Percentiles rank a stretch among this genome's conserved stretches.
Evolutionary conservation across 345 rosid species (phyloP).

Genomic region (Gossypium ekmanianum): DNA sequence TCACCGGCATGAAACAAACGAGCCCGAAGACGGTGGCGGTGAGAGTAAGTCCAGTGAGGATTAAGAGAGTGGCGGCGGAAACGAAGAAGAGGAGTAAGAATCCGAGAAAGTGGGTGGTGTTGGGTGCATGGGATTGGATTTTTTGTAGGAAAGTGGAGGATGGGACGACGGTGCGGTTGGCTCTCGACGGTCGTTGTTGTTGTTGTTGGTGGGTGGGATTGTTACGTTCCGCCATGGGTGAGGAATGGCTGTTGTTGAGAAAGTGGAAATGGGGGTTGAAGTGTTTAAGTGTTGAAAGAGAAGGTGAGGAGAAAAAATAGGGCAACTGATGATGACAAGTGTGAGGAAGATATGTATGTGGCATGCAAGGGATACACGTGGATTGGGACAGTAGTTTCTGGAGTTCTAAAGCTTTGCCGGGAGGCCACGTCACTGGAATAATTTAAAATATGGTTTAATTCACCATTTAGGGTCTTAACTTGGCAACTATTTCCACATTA

Average conservation of each 20-base stretch:
- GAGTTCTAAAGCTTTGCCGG: not conserved
- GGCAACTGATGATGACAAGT: constrained; percentile 17
- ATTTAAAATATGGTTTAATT: too few relatives aligned
- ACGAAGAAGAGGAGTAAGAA: constrained; percentile 35
- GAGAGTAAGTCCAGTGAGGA: constrained; percentile 58
- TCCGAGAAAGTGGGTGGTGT: constrained; percentile 44
- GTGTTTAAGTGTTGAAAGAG: not conserved
- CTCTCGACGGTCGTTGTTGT: constrained; percentile 10
- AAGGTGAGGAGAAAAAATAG: not conserved
- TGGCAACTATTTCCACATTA: too few relatives aligned
- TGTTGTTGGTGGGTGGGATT: constrained; percentile 16
- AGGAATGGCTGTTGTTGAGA: not conserved
- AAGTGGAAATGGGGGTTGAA: not conserved
- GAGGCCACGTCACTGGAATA: too few relatives aligned
- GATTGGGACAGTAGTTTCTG: not conserved
- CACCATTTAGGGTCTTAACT: too few relatives aligned
- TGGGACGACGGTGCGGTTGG: constrained; percentile 18
- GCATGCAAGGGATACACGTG: constrained; percentile 34
- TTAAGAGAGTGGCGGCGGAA: constrained; percentile 56
- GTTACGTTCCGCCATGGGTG: constrained; percentile 29
- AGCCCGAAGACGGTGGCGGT: constrained; percentile 43
- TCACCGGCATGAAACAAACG: constrained; percentile 51
- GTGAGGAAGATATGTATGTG: not conserved
- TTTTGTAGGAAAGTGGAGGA: constrained; percentile 37
- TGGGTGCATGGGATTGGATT: constrained; percentile 48